phyloP scores from a whole-genome alignment of 306 rosid genomes.

The Quercus parvula region DNA sequence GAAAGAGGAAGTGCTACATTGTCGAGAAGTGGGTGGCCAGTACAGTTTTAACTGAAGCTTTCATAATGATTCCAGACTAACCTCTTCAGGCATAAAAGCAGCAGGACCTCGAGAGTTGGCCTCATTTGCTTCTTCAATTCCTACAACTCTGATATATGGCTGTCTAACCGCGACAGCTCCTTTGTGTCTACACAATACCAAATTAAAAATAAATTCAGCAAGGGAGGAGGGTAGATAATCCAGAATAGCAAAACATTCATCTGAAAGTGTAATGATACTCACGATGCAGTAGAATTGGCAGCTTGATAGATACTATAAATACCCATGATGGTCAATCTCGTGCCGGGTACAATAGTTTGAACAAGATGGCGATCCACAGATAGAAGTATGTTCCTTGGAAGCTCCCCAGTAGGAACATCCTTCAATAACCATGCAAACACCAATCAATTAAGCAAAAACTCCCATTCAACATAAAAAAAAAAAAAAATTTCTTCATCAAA shows the following conservation, averaged over 20 bases:
- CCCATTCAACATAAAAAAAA: not conserved
- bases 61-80: constrained; percentile 20
- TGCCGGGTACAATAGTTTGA: constrained; percentile 93
- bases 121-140: constrained; percentile 80
- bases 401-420: constrained; percentile 99
- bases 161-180: constrained; percentile 98
- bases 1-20: not conserved
- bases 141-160: constrained; percentile 94
- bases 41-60: not conserved
- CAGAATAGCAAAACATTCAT: constrained; percentile 5
- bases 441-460: constrained; percentile 7
- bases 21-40: not conserved
- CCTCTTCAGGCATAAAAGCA: constrained; percentile 73
- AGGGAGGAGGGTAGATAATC: not conserved
- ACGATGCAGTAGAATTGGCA: constrained; percentile 75
- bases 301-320: constrained; percentile 93
- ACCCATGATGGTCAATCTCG: constrained; percentile 91
- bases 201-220: constrained; percentile 11
- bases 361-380: constrained; percentile 97
- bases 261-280: constrained; percentile 23
- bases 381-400: constrained; percentile 93
- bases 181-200: constrained; percentile 56
- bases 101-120: constrained; percentile 71
- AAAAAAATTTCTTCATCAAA: not conserved
- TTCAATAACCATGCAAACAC: constrained; percentile 36